Base-by-base conservation (phyloP, 345 rosid genomes). In the Kernera saxatilis region DNA sequence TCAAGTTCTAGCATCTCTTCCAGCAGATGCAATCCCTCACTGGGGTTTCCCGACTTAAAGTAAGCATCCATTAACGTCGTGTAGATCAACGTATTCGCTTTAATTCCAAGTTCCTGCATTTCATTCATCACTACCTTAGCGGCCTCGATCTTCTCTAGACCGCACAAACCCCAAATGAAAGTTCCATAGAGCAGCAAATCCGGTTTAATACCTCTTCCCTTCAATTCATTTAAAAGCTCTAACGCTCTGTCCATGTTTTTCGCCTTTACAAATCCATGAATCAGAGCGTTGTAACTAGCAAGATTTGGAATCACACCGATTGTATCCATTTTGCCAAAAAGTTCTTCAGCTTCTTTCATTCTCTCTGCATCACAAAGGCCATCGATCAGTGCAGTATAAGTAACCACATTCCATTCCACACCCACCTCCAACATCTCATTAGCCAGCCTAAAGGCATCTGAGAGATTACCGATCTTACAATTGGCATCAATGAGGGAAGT, bases 401-500 rank as follows among this genome's bases (percentile, higher is more conserved):
- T 89, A 67, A 82, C 87, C 67, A 84, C 61, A 45, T 81, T 89
- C 82, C 85, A 78, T 49, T 64, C 64, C 72, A 82, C 71, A 70
- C 71, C 76, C 23, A 50, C 82, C 74, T 71, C 71, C 69, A 77
- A 54, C 92, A 87, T 85, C 84, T 85, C 95, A 62, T 82, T 39
- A 58, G 76, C 85, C 62, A 89, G 73, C 76, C 80, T 82, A 67
- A 89, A 77, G 7, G 90, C 95, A 39, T 82, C 88, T 4, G 55
- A 48, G 19, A 88, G 51, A 46, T 82, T 68, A 13, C 88, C 85
- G 1, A 72, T 69, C 70, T 87, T 88, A 79, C 86, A 87, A 39
- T 84, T 75, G 4, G 92, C 88, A 78, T 88, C 92, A 29, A 89
- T 84, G 44, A 89, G 78, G 1, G 83, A 85, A 71, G 90, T 89